phyloP scores from a whole-genome alignment of 148 eudicot genomes.

The Camellia japonica region DNA sequence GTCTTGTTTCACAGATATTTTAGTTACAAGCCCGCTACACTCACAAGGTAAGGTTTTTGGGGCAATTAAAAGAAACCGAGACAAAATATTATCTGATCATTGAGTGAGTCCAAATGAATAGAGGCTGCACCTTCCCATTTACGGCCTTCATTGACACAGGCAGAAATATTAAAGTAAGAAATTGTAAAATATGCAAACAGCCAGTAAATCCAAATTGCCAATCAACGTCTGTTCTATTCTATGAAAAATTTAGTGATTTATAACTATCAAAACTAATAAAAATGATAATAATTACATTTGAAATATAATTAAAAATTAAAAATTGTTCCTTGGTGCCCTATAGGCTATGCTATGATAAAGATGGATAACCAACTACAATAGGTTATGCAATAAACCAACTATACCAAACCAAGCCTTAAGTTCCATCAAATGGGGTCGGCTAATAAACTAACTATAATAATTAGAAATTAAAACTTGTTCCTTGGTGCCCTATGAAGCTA shows the following conservation, averaged over 20 bases:
- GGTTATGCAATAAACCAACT: neutral
- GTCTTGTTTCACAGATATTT: neutral
- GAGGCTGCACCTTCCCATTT: neutral
- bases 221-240: neutral
- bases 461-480: too few species aligned
- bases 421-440: too few species aligned
- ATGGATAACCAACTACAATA: neutral
- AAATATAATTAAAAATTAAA: neutral
- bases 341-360: neutral
- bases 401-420: too few species aligned
- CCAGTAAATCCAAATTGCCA: neutral
- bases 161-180: neutral
- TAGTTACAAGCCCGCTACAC: too few species aligned
- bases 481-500: too few species aligned
- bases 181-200: neutral
- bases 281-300: neutral
- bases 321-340: neutral
- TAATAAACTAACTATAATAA: too few species aligned
- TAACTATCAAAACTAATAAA: neutral
- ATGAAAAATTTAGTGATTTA: neutral
- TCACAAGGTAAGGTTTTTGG: neutral
- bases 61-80: neutral
- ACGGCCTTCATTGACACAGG: neutral
- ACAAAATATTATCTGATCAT: neutral
- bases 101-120: too few species aligned